phyloP scores from a whole-genome alignment of 2,329 filamentous ascomycete species.

The Purpureocillium takamizusanense region DNA sequence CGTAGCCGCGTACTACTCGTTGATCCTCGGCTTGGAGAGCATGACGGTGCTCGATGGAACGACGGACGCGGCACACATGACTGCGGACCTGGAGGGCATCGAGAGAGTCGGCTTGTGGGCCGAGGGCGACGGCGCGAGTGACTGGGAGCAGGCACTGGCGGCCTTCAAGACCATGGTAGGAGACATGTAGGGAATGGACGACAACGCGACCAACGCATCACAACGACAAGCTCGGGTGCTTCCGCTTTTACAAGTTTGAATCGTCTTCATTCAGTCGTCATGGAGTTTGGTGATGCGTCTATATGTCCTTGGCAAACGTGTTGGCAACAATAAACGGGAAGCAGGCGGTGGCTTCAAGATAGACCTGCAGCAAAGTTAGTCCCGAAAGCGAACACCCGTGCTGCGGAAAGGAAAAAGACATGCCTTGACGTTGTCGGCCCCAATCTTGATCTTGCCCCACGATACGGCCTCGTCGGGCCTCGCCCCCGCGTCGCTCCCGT shows the following conservation, averaged over 20 bases:
- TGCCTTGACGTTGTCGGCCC: constrained; percentile 84
- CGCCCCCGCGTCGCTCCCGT: constrained; percentile 92
- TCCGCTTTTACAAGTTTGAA: too few relatives aligned
- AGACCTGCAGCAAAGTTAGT: constrained; percentile 34
- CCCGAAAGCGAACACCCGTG: too few relatives aligned
- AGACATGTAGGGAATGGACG: constrained; percentile 9
- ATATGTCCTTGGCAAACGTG: constrained; percentile 51
- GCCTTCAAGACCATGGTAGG: constrained; percentile 34
- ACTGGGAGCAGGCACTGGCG: constrained; percentile 39
- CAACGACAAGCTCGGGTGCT: too few relatives aligned
- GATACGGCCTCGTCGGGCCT: constrained; percentile 94
- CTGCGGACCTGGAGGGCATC: constrained; percentile 35
- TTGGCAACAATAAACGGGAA: constrained; percentile 60
- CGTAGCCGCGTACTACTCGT: constrained; percentile 35
- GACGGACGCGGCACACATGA: constrained; percentile 36
- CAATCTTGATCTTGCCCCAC: constrained; percentile 95
- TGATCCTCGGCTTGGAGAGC: constrained; percentile 37
- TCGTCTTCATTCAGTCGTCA: too few relatives aligned
- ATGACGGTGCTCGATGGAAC: constrained; percentile 38
- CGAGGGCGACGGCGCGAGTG: constrained; percentile 27
- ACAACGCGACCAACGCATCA: too few relatives aligned
- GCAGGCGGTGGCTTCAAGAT: constrained; percentile 54
- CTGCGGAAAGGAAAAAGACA: constrained; percentile 11
- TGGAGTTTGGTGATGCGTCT: constrained; percentile 2
- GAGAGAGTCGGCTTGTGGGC: constrained; percentile 32